phyloP scores from a whole-genome alignment of 306 rosid species.

The Begonia peltatifolia region DNA sequence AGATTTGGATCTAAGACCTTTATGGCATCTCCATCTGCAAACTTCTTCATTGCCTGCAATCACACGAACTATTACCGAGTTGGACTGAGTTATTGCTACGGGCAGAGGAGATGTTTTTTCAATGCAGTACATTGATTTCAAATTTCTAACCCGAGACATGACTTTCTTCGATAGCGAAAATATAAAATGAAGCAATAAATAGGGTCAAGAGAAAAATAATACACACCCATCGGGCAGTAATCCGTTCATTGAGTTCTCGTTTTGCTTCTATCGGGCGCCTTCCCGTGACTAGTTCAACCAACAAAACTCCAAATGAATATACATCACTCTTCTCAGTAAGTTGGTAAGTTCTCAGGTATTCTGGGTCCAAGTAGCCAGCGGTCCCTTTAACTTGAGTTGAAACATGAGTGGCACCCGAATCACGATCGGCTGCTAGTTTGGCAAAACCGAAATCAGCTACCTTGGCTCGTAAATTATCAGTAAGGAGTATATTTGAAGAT shows the following conservation, averaged over 20 bases:
- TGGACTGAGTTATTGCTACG: too few species aligned
- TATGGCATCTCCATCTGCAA: constrained; percentile 43
- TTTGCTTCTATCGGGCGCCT: constrained; percentile 95
- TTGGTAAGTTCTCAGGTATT: constrained; percentile 82
- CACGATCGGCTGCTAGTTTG: constrained; percentile 75
- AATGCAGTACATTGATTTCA: too few species aligned
- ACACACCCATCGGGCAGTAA: constrained; percentile 77
- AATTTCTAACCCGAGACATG: too few species aligned
- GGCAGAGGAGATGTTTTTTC: too few species aligned
- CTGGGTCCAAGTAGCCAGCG: constrained; percentile 99
- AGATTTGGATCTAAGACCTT: constrained; percentile 61
- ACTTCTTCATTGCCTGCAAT: constrained; percentile 83
- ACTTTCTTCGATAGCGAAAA: too few species aligned
- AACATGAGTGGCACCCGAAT: constrained; percentile 78
- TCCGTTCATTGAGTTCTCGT: constrained; percentile 56
- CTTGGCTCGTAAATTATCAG: constrained; percentile 72
- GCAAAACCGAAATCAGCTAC: constrained; percentile 98
- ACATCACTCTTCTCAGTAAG: constrained; percentile 97
- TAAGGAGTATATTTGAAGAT: constrained; percentile 87
- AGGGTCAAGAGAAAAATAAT: constrained; percentile 10
- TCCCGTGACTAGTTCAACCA: constrained; percentile 85
- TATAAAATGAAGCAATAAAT: neutral
- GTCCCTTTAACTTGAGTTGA: constrained; percentile 97
- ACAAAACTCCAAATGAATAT: constrained; percentile 81
- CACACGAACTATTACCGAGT: neutral